Base-by-base conservation (phyloP, 441 rosid genomes). In the Eutrema salsugineum region DNA sequence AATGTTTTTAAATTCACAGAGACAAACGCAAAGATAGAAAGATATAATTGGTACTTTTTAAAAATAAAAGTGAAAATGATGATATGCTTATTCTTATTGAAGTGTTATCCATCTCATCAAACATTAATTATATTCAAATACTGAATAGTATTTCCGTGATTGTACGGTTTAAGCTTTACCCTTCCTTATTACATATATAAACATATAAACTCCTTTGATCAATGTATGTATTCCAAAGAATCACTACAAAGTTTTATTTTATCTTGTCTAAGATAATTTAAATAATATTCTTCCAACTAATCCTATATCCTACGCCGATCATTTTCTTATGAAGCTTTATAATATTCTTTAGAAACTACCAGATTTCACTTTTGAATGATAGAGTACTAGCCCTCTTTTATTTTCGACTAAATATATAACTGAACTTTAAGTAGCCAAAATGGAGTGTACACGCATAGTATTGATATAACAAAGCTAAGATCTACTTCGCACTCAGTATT, bases 151-250 rank as follows among this genome's bases (percentile, higher is more conserved):
- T 50, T 66, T 67, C 57, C 56, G 72, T 67, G 68, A 50, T 42
- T 33, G 78, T 67, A 74, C 73, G 68, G 68, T 33, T 66, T 50
- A 60, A 43, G 61, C 72, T 73, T 73, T 73, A 54, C n/a, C n/a
- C n/a, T 53, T 50, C 50, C 60, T 19, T 38, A 15, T 39, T 60
- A 17, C 16, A 40, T 61, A 28, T 12, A 30, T 17, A 55, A 9
- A 50, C 5, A 28, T 12, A 30, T 17, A 55, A 9, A 50, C 5
- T 46, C 17, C 6, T 54, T 32, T 38, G 8, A 32, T 51, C 30
- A 50, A 66, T 32, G 49, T 12, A 58, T 51, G 9, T 42, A 33
- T 67, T 32, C 72, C 56, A 38, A 33, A 51, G 73, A 51, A 60
- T 59, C 48, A 42, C 38, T 51, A 53, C 63, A 74, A 50, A 67